Conservation (phyloP, 2,329 filamentous ascomycete species). For the Xylariaceae sp. region DNA sequence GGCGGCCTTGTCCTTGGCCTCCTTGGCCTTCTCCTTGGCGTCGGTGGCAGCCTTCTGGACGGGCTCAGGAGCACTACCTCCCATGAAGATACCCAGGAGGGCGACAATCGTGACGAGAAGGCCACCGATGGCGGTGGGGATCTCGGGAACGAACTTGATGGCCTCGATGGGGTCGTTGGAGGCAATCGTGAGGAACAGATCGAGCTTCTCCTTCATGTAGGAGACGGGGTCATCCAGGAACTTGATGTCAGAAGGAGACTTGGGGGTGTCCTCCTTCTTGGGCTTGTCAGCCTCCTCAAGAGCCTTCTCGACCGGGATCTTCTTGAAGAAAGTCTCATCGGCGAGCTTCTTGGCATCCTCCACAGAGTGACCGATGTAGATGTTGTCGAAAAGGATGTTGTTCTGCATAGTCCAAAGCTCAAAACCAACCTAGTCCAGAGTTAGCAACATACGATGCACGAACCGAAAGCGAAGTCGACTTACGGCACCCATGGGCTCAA, state of each 20-base stretch:
- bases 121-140: constrained; percentile 72
- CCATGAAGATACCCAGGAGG: constrained; percentile 59
- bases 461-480: constrained; percentile 38
- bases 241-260: constrained; percentile 68
- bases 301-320: constrained; percentile 75
- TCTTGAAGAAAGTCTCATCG: constrained; percentile 82
- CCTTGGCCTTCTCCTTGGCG: constrained; percentile 63
- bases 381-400: constrained; percentile 98
- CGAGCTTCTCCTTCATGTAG: constrained; percentile 87
- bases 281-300: constrained; percentile 74
- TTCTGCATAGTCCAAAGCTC: constrained; percentile 99
- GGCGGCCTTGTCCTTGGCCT: constrained; percentile 66
- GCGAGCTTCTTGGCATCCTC: constrained; percentile 87
- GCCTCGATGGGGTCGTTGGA: constrained; percentile 77
- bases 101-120: constrained; percentile 62
- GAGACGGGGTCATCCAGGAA: constrained; percentile 86
- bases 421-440: constrained; percentile 70
- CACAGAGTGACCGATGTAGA: constrained; percentile 97
- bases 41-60: constrained; percentile 63
- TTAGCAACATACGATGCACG: constrained; percentile 6
- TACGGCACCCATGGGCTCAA: constrained; percentile 96
- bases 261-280: constrained; percentile 58
- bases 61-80: constrained; percentile 58
- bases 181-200: constrained; percentile 79
- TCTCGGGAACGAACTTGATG: constrained; percentile 83